Evolutionary conservation across 352 stramenopile genomes (phyloP).

Genomic region (Globisporangium echinulatum): DNA sequence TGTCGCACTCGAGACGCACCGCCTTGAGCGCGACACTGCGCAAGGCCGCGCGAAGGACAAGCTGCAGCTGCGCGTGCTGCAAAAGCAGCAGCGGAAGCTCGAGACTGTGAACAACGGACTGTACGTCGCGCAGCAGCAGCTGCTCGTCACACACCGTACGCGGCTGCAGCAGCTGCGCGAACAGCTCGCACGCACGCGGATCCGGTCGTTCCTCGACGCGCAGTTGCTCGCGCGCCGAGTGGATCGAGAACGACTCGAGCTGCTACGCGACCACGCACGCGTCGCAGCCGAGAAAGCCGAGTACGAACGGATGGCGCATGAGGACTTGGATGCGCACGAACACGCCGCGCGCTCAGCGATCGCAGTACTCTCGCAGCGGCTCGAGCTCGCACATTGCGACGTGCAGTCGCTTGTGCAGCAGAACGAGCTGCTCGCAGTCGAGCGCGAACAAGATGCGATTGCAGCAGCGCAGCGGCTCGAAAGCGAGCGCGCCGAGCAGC

Average conservation of each 20-base stretch:
- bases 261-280: constrained; percentile 11
- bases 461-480: constrained; percentile 6
- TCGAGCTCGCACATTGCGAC: constrained; percentile 20
- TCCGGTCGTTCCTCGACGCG: constrained; percentile 32
- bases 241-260: constrained; percentile 8
- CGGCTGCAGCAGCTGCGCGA: constrained; percentile 13
- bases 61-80: constrained; percentile 27
- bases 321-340: constrained; percentile 27
- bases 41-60: constrained; percentile 17
- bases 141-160: constrained; percentile 14
- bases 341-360: constrained; percentile 9
- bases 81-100: constrained; percentile 21
- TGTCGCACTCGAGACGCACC: constrained; percentile 15
- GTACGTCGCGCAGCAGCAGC: background rate
- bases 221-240: constrained; percentile 12
- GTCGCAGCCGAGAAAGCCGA: constrained; percentile 30
- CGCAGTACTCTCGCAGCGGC: constrained; percentile 11
- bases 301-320: constrained; percentile 24
- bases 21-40: constrained; percentile 12
- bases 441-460: constrained; percentile 18
- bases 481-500: constrained; percentile 17
- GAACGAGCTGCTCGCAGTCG: constrained; percentile 15
- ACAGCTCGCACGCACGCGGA: constrained; percentile 19
- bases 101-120: constrained; percentile 6
- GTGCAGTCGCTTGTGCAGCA: constrained; percentile 11